phyloP scores from a whole-genome alignment of 768 basidiomycete genomes.

The Termitomyces sp. region DNA sequence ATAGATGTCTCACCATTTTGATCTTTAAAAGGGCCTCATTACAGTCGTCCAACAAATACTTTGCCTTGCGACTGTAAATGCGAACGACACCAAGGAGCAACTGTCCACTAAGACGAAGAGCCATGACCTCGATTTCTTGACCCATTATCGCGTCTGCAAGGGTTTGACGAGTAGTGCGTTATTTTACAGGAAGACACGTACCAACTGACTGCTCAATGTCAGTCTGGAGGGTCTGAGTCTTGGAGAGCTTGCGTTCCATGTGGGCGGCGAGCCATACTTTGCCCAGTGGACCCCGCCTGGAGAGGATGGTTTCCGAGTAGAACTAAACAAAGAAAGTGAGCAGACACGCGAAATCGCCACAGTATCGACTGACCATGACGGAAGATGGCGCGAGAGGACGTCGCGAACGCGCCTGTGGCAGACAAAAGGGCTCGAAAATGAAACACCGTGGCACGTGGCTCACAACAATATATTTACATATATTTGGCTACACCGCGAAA shows the following conservation, averaged over 20 bases:
- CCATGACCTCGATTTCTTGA: slow-evolving; percentile 90
- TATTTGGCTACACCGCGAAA: slow-evolving; percentile 13
- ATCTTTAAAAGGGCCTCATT: slow-evolving; percentile 95
- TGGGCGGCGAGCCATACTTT: slow-evolving; percentile 99
- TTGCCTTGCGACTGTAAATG: slow-evolving; percentile 97
- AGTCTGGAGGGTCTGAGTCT: slow-evolving; percentile 90
- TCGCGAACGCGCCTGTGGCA: slow-evolving; percentile 25
- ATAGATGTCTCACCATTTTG: slow-evolving; percentile 69
- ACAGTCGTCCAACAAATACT: slow-evolving; percentile 96
- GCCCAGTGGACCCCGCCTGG: slow-evolving; percentile 89
- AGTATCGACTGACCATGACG: slow-evolving; percentile 24
- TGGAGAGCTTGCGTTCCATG: slow-evolving; percentile 97
- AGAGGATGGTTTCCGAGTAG: slow-evolving; percentile 91
- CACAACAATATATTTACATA: slow-evolving; percentile 4
- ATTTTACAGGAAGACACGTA: slow-evolving; percentile 29
- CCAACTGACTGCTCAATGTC: slow-evolving; percentile 94
- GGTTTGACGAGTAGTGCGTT: neutral
- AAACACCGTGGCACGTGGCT: slow-evolving; percentile 16
- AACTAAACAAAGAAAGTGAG: slow-evolving; percentile 46
- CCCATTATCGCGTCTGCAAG: slow-evolving; percentile 83
- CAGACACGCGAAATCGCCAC: neutral
- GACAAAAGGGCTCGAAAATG: slow-evolving; percentile 12
- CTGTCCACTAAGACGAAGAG: slow-evolving; percentile 94
- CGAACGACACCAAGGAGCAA: slow-evolving; percentile 94
- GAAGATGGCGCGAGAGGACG: slow-evolving; percentile 10